Base-by-base conservation (phyloP, 306 rosid genomes). In the Sphenostylis stenocarpa region DNA sequence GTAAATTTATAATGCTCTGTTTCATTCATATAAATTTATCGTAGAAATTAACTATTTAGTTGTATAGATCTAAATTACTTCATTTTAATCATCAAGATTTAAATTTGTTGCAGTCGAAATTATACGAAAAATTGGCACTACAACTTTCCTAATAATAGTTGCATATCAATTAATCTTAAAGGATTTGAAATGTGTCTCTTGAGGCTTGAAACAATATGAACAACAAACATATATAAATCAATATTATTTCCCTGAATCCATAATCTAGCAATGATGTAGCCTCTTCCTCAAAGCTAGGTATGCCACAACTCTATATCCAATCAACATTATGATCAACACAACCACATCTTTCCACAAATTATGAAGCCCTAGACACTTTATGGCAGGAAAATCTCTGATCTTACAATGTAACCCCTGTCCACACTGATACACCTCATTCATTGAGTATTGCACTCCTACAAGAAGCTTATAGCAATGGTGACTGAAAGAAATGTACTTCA, bases 381-480 rank as follows among this genome's bases (percentile, higher is more conserved):
- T 80, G n/a, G 92, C 87, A 33, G 93, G 90, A 73, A 82, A 87
- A 44, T 92, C 92, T 58, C 80, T 56, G 1, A 79, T 84, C 78
- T 83, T 74, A 67, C 95, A 90, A 41, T 68, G 80, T 13, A 77
- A 29, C 68, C 87, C 85, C n/a, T 2, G 12, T 55, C 79, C 88
- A 82, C 96, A 88, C 19, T 79, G 82, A 60, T 87, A 90, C 23
- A 82, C 84, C 68, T 90, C 97, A 62, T 83, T 69, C 5, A 11
- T 86, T 48, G 89, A 53, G 75, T 88, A 92, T 15, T 92, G 97
- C 1, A 88, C 96, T 13, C 91, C 96, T 21, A 85, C 86, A 9
- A 92, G 90, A 53, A 92, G 91, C 89, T 87, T 87, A 64, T 90
- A 92, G 77, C 91, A 83, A 28, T 87, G 86, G 69, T 90, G 90